Base-by-base conservation (phyloP, 2,329 filamentous ascomycete species). In the Mycosphaerella arachidis region DNA sequence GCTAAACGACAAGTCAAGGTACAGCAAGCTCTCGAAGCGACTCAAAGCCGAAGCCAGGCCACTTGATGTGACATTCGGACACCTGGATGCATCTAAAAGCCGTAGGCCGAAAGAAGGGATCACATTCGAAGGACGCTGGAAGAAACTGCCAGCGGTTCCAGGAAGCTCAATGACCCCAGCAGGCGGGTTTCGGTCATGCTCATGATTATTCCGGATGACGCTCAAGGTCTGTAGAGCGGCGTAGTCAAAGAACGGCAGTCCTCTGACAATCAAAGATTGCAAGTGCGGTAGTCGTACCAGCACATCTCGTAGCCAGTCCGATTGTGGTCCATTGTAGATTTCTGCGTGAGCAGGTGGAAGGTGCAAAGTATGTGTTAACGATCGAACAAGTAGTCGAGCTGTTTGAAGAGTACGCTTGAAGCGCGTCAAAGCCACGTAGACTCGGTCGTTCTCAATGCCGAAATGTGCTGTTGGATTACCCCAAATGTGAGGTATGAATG, bases 401-500 rank as follows among this genome's bases (percentile, higher is more conserved):
- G 79, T 80, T 55, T 78, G 80, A 27, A 86, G 72, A 9, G 79
- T 83, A 55, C 82, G 78, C 68, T 81, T 81, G 72, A 87, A 86
- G 35, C 81, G 78, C 7, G 82, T 85, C 59, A 86, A 73, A 20
- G 83, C 83, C 54, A 84, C 83, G 67, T 86, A 86, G 31, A 86
- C 82, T 8, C 79, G 81, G 67, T 86, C 84, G 67, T 86, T 83
- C 55, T 85, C 79, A 2, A 77, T 77, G 31, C 81, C 82, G 68
- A 86, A 86, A 70, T 86, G 84, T 8, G 83, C 85, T 0, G 84
- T 83, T 20, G 84, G 84, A 66, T 83, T 81, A 16, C 84, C 84
- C 84, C 84, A 87, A 1, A 87, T 76, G 63, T 82, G 79, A 2
- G 82, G 82, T 55, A 80, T 77, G 64, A 86, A 86, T n/a, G 81